A percentile compares a stretch with the other conserved stretches of the same genome.
phyloP scores from a whole-genome alignment of 352 stramenopile genomes.

The Phytophthora citricola region DNA sequence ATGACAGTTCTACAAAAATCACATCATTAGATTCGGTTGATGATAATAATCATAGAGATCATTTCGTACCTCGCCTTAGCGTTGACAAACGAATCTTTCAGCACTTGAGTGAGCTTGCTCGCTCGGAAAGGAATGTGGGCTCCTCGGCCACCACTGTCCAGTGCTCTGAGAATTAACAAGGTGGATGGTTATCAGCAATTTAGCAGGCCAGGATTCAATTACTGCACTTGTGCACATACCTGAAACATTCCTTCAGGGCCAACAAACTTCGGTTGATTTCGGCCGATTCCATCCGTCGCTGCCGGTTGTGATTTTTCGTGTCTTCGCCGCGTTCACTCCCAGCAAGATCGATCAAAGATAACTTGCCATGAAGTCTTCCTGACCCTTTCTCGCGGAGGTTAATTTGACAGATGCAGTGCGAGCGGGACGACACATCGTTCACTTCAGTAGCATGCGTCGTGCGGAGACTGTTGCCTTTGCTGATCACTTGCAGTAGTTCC shows the following conservation, averaged over 20 bases:
- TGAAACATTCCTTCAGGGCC: constrained; percentile 97
- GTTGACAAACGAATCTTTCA: constrained; percentile 98
- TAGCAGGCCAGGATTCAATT: not conserved
- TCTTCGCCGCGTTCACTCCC: constrained; percentile 96
- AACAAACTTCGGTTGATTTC: constrained; percentile 98
- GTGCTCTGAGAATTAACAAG: constrained; percentile 47
- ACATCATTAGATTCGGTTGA: constrained; percentile 4
- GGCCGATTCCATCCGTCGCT: constrained; percentile 95
- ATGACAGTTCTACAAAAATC: constrained; percentile 90
- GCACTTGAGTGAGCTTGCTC: constrained; percentile 97
- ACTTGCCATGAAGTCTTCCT: constrained; percentile 77
- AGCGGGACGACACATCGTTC: constrained; percentile 96
- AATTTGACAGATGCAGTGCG: constrained; percentile 97
- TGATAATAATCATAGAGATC: not conserved
- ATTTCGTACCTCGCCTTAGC: constrained; percentile 78
- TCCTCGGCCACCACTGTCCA: constrained; percentile 90
- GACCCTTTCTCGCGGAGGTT: constrained; percentile 68
- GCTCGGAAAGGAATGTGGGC: constrained; percentile 96
- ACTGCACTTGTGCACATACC: constrained; percentile 40
- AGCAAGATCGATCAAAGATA: constrained; percentile 97
- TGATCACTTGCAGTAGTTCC: constrained; percentile 94
- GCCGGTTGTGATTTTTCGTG: constrained; percentile 93
- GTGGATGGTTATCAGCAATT: too few species aligned
- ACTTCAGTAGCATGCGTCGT: constrained; percentile 97
- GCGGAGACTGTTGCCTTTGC: constrained; percentile 91